Evolutionary conservation across 257 asterid species (phyloP).

Genomic region (Solanum tarapatanum): DNA sequence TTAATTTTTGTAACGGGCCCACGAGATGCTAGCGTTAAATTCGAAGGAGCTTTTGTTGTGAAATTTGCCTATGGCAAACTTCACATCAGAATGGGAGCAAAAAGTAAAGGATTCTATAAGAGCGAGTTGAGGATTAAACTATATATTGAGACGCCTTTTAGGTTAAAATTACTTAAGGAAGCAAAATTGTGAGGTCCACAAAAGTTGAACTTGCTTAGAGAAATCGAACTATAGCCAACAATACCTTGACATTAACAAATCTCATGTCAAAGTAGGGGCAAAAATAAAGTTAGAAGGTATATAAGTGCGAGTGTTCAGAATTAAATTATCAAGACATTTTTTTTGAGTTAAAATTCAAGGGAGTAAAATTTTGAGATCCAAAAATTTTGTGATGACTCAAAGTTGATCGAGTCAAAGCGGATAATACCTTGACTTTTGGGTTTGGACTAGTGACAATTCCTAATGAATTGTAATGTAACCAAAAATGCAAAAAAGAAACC

Average conservation of each 20-base stretch:
- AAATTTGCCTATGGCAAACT: neutral
- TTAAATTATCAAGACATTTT: neutral
- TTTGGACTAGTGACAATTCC: neutral
- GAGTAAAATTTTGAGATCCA: neutral
- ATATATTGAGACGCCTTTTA: neutral
- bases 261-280: neutral
- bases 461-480: neutral
- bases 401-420: neutral
- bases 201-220: neutral
- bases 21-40: neutral
- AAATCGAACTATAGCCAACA: neutral
- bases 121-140: neutral
- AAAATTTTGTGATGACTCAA: neutral
- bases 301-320: neutral
- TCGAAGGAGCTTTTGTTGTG: neutral
- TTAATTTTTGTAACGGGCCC: neutral
- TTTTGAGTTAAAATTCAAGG: neutral
- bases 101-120: neutral
- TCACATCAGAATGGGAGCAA: neutral
- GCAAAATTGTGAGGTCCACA: neutral
- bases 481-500: neutral
- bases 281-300: neutral
- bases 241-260: neutral
- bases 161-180: neutral
- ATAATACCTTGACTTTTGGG: neutral